Percentiles rank a stretch among this genome's conserved stretches.
phyloP scores from a whole-genome alignment of 192 early-diverging fungal species.

The Gaertneriomyces semiglobifer region DNA sequence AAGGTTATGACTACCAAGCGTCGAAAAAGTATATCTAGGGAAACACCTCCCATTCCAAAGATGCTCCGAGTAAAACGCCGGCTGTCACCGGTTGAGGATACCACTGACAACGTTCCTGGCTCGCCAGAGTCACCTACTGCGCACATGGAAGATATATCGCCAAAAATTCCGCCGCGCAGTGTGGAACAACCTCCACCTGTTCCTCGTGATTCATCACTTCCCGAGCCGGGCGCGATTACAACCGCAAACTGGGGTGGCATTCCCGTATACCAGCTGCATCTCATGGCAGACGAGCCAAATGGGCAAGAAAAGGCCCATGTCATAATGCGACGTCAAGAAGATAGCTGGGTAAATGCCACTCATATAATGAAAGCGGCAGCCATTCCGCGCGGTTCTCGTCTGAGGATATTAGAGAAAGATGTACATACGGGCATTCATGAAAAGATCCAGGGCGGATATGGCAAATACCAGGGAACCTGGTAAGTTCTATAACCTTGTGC shows the following conservation, averaged over 20 bases:
- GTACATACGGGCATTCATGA: conserved; percentile 78
- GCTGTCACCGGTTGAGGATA: background rate
- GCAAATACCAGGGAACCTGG: conserved; percentile 92
- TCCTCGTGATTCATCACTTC: background rate
- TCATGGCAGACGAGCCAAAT: background rate
- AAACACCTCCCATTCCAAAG: background rate
- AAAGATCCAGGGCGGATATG: conserved; percentile 94
- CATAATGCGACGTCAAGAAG: conserved; percentile 73
- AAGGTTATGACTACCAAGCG: background rate
- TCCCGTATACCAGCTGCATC: conserved; percentile 8
- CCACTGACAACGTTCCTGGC: background rate
- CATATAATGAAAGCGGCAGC: conserved; percentile 91
- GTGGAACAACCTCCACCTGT: background rate
- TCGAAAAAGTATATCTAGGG: background rate
- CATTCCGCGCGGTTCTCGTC: conserved; percentile 77
- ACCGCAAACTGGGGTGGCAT: conserved; percentile 6
- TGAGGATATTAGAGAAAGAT: conserved; percentile 86
- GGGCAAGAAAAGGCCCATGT: no score
- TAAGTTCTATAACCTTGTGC: conserved; percentile 26
- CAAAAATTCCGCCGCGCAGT: background rate
- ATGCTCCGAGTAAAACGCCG: background rate
- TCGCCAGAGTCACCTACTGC: background rate
- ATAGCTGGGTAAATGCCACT: conserved; percentile 84
- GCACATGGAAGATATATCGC: background rate
- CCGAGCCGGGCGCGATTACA: background rate